phyloP scores from a whole-genome alignment of 1,139 yeast genomes.

The Debaryomyces robertsiae region DNA sequence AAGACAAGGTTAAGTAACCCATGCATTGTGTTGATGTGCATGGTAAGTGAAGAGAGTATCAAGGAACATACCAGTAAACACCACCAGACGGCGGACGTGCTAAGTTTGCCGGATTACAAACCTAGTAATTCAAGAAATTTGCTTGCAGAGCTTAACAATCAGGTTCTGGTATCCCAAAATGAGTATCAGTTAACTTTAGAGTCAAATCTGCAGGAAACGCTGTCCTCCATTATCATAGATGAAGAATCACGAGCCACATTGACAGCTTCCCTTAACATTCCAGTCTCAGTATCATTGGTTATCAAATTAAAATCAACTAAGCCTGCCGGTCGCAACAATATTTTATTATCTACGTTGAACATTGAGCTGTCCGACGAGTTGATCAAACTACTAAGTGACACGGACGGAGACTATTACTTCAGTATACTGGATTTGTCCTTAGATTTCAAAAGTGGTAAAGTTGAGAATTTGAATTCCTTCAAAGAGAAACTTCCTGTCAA shows the following conservation, averaged over 20 bases:
- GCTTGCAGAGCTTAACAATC: slow-evolving; percentile 29
- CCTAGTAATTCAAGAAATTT: slow-evolving; percentile 27
- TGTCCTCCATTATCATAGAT: slow-evolving; percentile 1
- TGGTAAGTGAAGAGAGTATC: slow-evolving; percentile 19
- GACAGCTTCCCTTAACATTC: slow-evolving; percentile 16
- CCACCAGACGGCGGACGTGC: slow-evolving; percentile 10
- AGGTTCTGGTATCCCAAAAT: slow-evolving; percentile 9
- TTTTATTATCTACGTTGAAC: slow-evolving; percentile 56
- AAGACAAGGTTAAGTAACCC: slow-evolving; percentile 37
- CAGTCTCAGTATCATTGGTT: slow-evolving; percentile 34
- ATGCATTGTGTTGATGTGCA: slow-evolving; percentile 28
- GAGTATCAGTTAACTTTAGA: slow-evolving; percentile 6
- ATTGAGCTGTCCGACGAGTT: slow-evolving; percentile 54
- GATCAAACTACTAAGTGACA: slow-evolving; percentile 21
- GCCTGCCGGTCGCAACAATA: slow-evolving; percentile 57
- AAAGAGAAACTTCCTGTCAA: slow-evolving; percentile 32
- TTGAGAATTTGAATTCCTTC: slow-evolving; percentile 30
- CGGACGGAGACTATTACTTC: slow-evolving; percentile 29
- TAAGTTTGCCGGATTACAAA: slow-evolving; percentile 21
- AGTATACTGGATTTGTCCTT: slow-evolving; percentile 46
- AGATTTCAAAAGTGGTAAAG: slow-evolving; percentile 38
- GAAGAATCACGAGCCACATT: slow-evolving; percentile 2
- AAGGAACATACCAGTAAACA: slow-evolving; percentile 4
- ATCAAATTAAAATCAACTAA: slow-evolving; percentile 59
- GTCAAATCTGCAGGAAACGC: slow-evolving; percentile 6